phyloP scores from a whole-genome alignment of 2,329 filamentous ascomycete species.

The Botrytis fabae region DNA sequence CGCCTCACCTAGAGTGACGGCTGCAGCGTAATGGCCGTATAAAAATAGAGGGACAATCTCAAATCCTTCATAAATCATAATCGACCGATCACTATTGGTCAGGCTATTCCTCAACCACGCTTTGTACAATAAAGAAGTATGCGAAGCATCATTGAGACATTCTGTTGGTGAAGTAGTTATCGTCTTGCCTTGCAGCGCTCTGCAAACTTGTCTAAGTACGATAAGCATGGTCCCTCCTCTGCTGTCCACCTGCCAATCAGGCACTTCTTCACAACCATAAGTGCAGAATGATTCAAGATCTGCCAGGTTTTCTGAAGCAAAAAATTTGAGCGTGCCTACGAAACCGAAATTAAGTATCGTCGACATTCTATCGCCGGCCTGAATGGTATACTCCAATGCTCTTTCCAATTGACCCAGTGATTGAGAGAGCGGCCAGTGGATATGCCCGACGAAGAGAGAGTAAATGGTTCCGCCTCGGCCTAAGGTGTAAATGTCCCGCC shows the following conservation, averaged over 20 bases:
- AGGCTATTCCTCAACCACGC: constrained; percentile 55
- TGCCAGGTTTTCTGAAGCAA: constrained; percentile 65
- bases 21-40: constrained; percentile 62
- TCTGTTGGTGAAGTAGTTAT: constrained; percentile 46
- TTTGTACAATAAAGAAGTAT: constrained; percentile 60
- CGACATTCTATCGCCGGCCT: constrained; percentile 69
- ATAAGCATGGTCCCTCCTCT: constrained; percentile 71
- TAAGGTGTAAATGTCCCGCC: constrained; percentile 63
- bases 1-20: constrained; percentile 55
- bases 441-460: constrained; percentile 68
- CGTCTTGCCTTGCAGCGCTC: constrained; percentile 76
- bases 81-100: constrained; percentile 59
- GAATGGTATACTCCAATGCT: constrained; percentile 64
- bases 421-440: constrained; percentile 61
- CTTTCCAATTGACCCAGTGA: constrained; percentile 62
- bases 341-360: constrained; percentile 72
- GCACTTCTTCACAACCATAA: constrained; percentile 72
- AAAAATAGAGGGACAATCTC: constrained; percentile 63
- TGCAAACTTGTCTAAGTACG: constrained; percentile 63
- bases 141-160: constrained; percentile 68
- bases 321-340: constrained; percentile 65
- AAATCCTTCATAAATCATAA: constrained; percentile 67
- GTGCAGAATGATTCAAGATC: constrained; percentile 71
- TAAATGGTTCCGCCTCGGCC: constrained; percentile 70
- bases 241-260: constrained; percentile 69